Percentiles rank a stretch among this genome's conserved stretches.
phyloP scores from a whole-genome alignment of 441 rosid species.

The Raphanus hybrid region DNA sequence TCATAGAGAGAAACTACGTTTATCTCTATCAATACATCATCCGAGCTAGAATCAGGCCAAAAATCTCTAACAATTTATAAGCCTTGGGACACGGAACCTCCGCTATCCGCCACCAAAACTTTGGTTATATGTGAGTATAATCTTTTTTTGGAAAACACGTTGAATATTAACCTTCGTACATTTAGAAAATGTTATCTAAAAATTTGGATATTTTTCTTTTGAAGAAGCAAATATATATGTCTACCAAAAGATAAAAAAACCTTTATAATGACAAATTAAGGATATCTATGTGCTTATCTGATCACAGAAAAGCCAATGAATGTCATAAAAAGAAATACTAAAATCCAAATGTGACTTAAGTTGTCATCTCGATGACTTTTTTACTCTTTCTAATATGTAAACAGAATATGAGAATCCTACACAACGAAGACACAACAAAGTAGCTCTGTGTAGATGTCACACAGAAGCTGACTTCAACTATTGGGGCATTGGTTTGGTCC shows the following conservation, averaged over 20 bases:
- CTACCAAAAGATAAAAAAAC: background rate
- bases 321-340: background rate
- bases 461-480: slow-evolving; percentile 9
- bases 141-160: too few relatives aligned
- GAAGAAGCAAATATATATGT: background rate
- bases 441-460: background rate
- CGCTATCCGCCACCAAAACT: too few relatives aligned
- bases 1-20: too few relatives aligned
- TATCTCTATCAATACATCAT: too few relatives aligned
- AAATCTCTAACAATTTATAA: too few relatives aligned
- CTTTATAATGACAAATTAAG: background rate
- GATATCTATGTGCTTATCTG: slow-evolving; percentile 10
- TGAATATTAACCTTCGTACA: too few relatives aligned
- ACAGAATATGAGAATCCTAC: background rate
- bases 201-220: background rate
- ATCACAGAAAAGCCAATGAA: slow-evolving; percentile 1
- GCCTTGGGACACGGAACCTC: too few relatives aligned
- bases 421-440: background rate
- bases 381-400: background rate
- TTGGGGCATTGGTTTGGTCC: background rate
- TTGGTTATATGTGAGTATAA: too few relatives aligned
- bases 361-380: background rate
- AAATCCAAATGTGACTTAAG: background rate
- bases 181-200: too few relatives aligned
- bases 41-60: too few relatives aligned